Evolutionary conservation across 2,329 filamentous ascomycete genomes (phyloP), one percentile per base, ranked within the genome.

Genomic region (Cadophora sp.): DNA sequence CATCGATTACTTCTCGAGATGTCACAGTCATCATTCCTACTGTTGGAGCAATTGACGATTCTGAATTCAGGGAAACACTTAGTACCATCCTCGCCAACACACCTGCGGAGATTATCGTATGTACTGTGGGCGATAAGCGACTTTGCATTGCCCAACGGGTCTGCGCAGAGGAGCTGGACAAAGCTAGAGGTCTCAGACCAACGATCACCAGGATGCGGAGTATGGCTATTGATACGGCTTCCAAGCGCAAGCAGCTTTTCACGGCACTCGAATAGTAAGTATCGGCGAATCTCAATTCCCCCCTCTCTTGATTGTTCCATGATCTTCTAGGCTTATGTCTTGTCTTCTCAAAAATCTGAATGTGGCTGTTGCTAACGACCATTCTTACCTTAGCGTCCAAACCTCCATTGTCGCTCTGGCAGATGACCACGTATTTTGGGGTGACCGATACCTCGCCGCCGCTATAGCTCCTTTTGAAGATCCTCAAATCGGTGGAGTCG

Each of bases 401-500:
- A 74, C 73, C 8, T 19, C 56, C 2, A 64, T 75, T 27, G 69
- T 69, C 3, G 67, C 64, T 3, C 72, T 68, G 24, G 69, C 62
- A 16, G 73, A 74, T 48, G 72, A 74, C 24, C 67, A 72, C 58
- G 68, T 73, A 16, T 65, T 68, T 59, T 75, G 73, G 73, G 70
- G 69, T 5, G 3, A 11, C 1, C 71, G 65, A 4, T 73, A 71
- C 58, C 62, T 75, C 8, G n/a, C 46, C n/a, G 64, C 62, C 16
- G 61, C 66, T 5, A 70, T 74, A 19, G 51, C 69, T 3, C 65
- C 70, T n/a, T 72, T 74, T 22, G 70, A 75, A 64, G 73, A 75
- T 46, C 66, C 65, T 19, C 22, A 53, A 9, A 83, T 89, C 1
- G 87, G 86, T 1, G 79, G 84, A 8, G 87, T 88, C 0, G 87